Base-by-base conservation (phyloP, 2,329 filamentous ascomycete species). In the Hymenoscyphus linearis region DNA sequence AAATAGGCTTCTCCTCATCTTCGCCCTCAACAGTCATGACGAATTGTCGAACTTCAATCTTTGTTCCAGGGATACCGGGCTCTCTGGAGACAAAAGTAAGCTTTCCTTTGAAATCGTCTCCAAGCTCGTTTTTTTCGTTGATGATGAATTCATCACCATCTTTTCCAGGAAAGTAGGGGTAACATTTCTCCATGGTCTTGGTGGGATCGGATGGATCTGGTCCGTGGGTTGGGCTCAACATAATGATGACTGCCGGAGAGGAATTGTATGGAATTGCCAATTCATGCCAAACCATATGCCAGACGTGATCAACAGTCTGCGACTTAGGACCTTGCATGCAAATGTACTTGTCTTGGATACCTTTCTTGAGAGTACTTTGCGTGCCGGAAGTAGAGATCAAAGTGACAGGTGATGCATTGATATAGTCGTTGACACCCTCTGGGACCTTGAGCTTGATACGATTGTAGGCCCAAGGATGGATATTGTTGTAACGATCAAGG, bases 261-360 rank as follows among this genome's bases (percentile, higher is more conserved):
- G 76, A 75, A n/a, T 80, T 85, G 57, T 69, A 68, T 13, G 70
- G 70, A 22, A 63, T 66, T 13, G 68, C 62, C 10, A 72, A 57
- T 74, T 96, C 91, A 70, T 96, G 87, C 73, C 90, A 90, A 37
- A 97, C 80, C 95, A 99, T 99, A 71, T 95, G 90, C 90, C 93
- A 99, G 66, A 96, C 90, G 71, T 96, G 91, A 67, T 87, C 85
- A 60, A 88, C 81, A 16, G 89, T 90, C 27, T 85, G 83, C 62
- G 81, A 75, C 70, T 93, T 96, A 5, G 95, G 95, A 0, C 95
- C 95, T 76, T 96, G 91, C 74, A 96, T 97, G 58, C 93, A 95
- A 68, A 99, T 96, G 75, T 96, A 98, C 59, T 82, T 82, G 68
- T 72, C 67, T 55, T 69, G 67, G 25, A 68, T 63, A 44, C 67